phyloP scores from a whole-genome alignment of 108 stramenopile species.

The Licmophora abbreviata region DNA sequence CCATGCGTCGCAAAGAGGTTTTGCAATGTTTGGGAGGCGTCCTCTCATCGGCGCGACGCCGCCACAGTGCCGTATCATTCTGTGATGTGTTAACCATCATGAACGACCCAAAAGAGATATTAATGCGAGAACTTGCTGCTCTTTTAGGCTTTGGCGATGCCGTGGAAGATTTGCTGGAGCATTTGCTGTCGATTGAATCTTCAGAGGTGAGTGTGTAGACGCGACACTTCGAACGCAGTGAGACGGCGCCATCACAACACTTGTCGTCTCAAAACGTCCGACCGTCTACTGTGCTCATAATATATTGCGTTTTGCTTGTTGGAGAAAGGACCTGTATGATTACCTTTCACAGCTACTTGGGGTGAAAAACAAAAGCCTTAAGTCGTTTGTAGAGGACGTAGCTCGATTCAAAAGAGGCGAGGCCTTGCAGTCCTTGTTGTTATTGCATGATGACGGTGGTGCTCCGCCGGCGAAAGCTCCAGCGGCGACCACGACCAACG shows the following conservation, averaged over 20 bases:
- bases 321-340: constrained; percentile 34
- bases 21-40: too few relatives aligned
- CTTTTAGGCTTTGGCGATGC: constrained; percentile 47
- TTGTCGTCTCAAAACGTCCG: neutral
- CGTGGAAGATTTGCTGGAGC: constrained; percentile 43
- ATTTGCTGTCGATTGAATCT: constrained; percentile 43
- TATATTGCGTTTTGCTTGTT: neutral
- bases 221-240: neutral
- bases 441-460: too few relatives aligned
- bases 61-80: too few relatives aligned
- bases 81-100: too few relatives aligned
- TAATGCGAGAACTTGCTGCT: constrained; percentile 9
- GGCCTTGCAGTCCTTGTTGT: too few relatives aligned
- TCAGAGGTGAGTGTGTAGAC: constrained; percentile 21
- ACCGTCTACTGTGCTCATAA: neutral
- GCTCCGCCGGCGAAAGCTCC: neutral
- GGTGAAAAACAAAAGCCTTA: constrained; percentile 5
- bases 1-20: too few relatives aligned
- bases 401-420: constrained; percentile 29
- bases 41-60: too few relatives aligned
- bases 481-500: neutral
- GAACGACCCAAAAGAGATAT: neutral
- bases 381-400: constrained; percentile 30
- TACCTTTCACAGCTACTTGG: constrained; percentile 42
- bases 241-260: neutral